Base-by-base conservation (phyloP, 495 filamentous ascomycete genomes). In the Trichoderma reesei region DNA sequence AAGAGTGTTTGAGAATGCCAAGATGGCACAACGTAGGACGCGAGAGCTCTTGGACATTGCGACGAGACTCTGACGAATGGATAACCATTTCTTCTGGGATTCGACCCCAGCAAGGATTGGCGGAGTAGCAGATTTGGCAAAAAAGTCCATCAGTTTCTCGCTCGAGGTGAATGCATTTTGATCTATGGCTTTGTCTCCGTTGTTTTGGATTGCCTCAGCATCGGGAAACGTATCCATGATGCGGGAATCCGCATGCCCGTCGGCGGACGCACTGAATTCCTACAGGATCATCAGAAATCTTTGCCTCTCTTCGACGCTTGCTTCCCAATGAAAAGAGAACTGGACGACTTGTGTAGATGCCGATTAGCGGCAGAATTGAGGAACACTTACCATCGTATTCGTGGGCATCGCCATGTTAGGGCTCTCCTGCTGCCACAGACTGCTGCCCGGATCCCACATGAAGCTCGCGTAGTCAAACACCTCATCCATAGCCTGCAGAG, bases 401-500 rank as follows among this genome's bases (percentile, higher is more conserved):
- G 51, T 11, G 9, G 33, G 13, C 13, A 56, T 31, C 51, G 26
- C 26, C 36, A 42, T 59, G 65, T 26, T 63, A 38, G 14, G 59
- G 61, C 62, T 48, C 9, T 64, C 63, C 36, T 65, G 67, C 60
- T 62, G 63, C 63, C 64, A 66, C 20, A 56, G 26, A 34, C 63
- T 42, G 26, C 64, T 51, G 36, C 60, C 44, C 7, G 62, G 63
- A 69, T 74, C 73, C 73, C 71, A 75, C 68, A 74, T 72, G 62
- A 75, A 77, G 62, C 70, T 73, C 37, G 71, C 73, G 66, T 74
- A 73, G 64, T 72, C 73, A 62, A 73, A 75, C 10, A 72, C 69
- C 33, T 72, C 69, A 54, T 71, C 72, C 48, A 75, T 72, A 13
- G 68, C 67, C 18, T 65, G 64, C 38, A 67, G 64, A 16, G 38